A percentile compares a stretch with the other conserved stretches of the same genome.
phyloP scores from a whole-genome alignment of 306 rosid species.

The Ziziphus jujuba region DNA sequence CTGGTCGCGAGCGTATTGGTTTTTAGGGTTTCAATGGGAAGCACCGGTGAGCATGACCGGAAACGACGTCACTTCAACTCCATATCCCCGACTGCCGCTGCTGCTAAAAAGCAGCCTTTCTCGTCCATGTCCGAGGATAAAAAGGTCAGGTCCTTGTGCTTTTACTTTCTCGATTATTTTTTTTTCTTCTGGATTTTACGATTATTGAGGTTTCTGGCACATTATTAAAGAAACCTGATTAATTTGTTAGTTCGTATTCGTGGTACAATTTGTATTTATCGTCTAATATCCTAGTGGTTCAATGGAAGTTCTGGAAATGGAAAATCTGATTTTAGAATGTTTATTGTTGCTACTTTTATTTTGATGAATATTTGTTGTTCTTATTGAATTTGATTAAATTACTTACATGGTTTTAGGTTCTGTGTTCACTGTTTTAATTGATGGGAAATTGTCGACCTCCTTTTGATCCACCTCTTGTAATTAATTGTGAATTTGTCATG shows the following conservation, averaged over 20 bases:
- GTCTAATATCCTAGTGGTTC: neutral
- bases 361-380: neutral
- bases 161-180: conserved; percentile 4
- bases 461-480: too few relatives aligned
- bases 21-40: conserved; percentile 93
- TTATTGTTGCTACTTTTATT: neutral
- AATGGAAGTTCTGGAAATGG: neutral
- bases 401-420: too few relatives aligned
- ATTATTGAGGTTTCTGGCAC: neutral
- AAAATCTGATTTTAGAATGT: neutral
- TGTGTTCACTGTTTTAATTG: too few relatives aligned
- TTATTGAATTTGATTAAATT: neutral
- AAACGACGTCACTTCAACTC: conserved; percentile 94
- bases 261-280: neutral
- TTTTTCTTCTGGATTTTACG: conserved; percentile 2
- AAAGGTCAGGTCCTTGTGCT: conserved; percentile 51
- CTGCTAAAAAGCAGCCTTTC: conserved; percentile 65
- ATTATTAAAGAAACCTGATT: conserved; percentile 16
- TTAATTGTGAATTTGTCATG: neutral
- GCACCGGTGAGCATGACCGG: conserved; percentile 79
- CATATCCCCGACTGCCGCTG: conserved; percentile 73
- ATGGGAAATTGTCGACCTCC: too few relatives aligned
- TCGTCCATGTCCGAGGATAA: conserved; percentile 80
- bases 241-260: neutral
- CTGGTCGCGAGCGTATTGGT: conserved; percentile 25